Base-by-base conservation (phyloP, 306 rosid genomes). In the Citrullus mucosospermus region DNA sequence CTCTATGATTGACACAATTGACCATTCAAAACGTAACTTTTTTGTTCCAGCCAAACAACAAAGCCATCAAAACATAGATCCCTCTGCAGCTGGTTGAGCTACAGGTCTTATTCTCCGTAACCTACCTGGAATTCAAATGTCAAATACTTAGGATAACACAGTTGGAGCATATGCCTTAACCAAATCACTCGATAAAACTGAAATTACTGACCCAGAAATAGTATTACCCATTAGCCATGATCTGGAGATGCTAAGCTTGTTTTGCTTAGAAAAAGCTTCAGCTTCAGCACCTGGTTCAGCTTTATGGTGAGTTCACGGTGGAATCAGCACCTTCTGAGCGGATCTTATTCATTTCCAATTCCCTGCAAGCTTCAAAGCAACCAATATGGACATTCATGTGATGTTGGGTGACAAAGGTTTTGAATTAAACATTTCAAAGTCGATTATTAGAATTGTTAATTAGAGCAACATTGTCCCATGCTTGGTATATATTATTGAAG, bases 251-350 rank as follows among this genome's bases (percentile, higher is more conserved):
- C 39, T 4, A 12, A 66, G 73, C 30, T 66, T 15, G 50, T 44
- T 69, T 69, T 69, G 55, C 55, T 20, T 59, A 25, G 41, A 12
- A 71, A 48, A 71, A 15, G 77, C 60, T 15, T 43, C 76, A 70
- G 34, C 76, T 25, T 39, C 77, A 72, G 59, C 60, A 14, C 76
- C 76, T 44, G 76, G n/a, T 70, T 20, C 76, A 22, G 76, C 20
- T 44, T 70, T 22, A 70, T 70, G 57, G 38, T 69, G 55, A 43
- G 34, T 9, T 38, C 30, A 36, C 28, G 36, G 20, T 16, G 73
- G 73, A 66, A 69, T 48, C 41, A 44, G 57, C 36, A 69, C 76
- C 50, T 38, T 70, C 12, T 22, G 9, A 46, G 75, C 32, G 17
- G 75, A 71, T 1, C 56, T 25, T 46, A 36, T 3, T 43, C 20